Evolutionary conservation across 148 eudicot species (phyloP).

Genomic region (Limonium bicolor): DNA sequence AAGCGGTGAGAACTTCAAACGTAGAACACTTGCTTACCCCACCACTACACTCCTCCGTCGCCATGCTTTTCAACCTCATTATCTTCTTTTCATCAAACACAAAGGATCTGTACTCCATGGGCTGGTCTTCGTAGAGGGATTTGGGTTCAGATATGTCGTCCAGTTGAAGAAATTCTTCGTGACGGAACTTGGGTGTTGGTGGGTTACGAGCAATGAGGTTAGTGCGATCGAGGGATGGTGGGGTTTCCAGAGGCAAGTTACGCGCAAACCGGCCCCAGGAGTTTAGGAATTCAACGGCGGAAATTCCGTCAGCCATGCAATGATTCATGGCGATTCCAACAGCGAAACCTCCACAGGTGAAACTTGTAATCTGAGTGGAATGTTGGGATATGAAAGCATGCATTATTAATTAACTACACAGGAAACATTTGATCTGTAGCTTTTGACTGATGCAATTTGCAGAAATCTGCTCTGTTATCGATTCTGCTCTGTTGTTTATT

Average conservation of each 20-base stretch:
- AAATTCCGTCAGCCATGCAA: constrained; percentile 4
- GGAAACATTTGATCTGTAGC: too few species aligned
- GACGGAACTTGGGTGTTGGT: neutral
- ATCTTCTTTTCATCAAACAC: constrained; percentile 3
- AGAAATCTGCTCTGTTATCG: too few species aligned
- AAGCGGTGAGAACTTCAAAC: neutral
- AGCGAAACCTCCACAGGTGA: neutral
- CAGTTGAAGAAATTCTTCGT: constrained; percentile 1
- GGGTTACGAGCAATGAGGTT: constrained; percentile 2
- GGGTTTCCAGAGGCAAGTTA: neutral
- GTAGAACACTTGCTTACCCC: neutral
- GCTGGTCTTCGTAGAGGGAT: neutral
- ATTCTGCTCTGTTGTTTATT: too few species aligned
- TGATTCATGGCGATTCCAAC: constrained; percentile 4
- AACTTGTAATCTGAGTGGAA: neutral
- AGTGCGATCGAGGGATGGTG: constrained; percentile 3
- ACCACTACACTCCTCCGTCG: neutral
- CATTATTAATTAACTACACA: too few species aligned
- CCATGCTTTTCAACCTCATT: neutral
- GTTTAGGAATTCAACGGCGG: neutral
- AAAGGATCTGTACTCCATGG: neutral
- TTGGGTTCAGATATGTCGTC: neutral
- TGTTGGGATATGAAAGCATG: neutral
- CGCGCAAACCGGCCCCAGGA: constrained; percentile 4
- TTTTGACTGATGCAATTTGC: too few species aligned